A percentile compares a stretch with the other conserved stretches of the same genome.
phyloP scores from a whole-genome alignment of 2,329 filamentous ascomycete species.

The Coniochaeta ligniaria region DNA sequence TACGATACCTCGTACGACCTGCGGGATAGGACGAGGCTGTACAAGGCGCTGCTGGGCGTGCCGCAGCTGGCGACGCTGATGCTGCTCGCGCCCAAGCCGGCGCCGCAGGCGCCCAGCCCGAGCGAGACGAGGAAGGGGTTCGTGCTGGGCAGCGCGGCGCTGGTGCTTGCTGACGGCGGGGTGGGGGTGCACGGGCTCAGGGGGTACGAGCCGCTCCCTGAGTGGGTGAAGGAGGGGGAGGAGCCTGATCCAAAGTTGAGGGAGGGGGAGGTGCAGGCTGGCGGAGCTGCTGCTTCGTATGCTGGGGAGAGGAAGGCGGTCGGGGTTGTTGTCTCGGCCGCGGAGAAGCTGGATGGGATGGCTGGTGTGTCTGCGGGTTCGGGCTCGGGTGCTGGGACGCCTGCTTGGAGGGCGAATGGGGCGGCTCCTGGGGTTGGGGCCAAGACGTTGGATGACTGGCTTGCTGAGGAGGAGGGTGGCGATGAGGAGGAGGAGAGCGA shows the following conservation, averaged over 20 bases:
- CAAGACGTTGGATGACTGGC: slow-evolving; percentile 90
- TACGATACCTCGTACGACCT: slow-evolving; percentile 96
- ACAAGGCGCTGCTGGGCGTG: slow-evolving; percentile 73
- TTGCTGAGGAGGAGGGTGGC: slow-evolving; percentile 64
- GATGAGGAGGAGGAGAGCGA: slow-evolving; percentile 48
- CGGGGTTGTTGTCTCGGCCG: slow-evolving; percentile 41
- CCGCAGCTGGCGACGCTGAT: slow-evolving; percentile 87
- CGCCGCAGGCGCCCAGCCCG: slow-evolving; percentile 82
- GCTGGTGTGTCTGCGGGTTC: slow-evolving; percentile 29
- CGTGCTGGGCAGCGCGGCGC: slow-evolving; percentile 73
- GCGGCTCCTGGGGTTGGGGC: slow-evolving; percentile 32
- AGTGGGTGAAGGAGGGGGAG: slow-evolving; percentile 73
- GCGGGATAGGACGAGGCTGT: slow-evolving; percentile 82
- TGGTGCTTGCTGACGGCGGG: slow-evolving; percentile 72
- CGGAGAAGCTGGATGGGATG: slow-evolving; percentile 56
- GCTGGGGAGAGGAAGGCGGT: slow-evolving; percentile 27
- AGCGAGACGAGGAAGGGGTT: slow-evolving; percentile 76
- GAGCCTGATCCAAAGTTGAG: slow-evolving; percentile 74
- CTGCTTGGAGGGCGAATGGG: slow-evolving; percentile 37
- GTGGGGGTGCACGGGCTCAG: slow-evolving; percentile 61
- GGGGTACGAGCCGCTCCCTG: slow-evolving; percentile 73
- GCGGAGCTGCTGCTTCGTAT: slow-evolving; percentile 21
- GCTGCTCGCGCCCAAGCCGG: slow-evolving; percentile 87
- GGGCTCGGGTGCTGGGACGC: slow-evolving; percentile 41
- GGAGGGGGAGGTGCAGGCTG: slow-evolving; percentile 54